Percentiles rank a stretch among this genome's conserved stretches.
Conservation (phyloP, 345 rosid species). For the Camelina sativa region DNA sequence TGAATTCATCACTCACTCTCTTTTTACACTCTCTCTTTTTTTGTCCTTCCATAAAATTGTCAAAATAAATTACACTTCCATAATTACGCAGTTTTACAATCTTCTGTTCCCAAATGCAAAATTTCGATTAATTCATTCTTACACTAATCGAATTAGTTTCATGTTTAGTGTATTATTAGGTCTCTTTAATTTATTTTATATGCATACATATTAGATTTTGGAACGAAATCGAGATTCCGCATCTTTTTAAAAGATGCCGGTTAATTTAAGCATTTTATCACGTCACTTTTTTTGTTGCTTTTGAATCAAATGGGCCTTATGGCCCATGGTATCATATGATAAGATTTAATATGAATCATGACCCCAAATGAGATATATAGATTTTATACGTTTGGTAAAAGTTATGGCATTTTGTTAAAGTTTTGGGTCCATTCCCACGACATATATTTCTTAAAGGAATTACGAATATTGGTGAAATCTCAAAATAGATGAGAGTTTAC, state of each 20-base stretch:
- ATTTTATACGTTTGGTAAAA: not conserved
- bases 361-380: not conserved
- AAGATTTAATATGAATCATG: constrained; percentile 9
- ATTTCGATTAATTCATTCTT: not conserved
- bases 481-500: not conserved
- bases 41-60: not conserved
- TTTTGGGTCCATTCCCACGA: constrained; percentile 17
- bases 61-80: not conserved
- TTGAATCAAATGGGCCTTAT: constrained; percentile 20
- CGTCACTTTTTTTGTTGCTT: constrained; percentile 4
- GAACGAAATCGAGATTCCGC: constrained; percentile 40
- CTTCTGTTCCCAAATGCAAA: not conserved
- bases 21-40: not conserved
- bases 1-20: constrained; percentile 16
- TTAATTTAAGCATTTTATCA: constrained; percentile 4
- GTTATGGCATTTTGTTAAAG: not conserved
- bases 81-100: not conserved
- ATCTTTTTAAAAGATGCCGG: constrained; percentile 32
- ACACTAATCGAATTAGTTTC: not conserved
- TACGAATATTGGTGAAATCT: not conserved
- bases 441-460: not conserved
- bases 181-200: not conserved
- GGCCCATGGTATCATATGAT: constrained; percentile 15
- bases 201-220: not conserved
- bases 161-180: not conserved